phyloP scores from a whole-genome alignment of 2,329 filamentous ascomycete species.

The Colletotrichum tropicicola region DNA sequence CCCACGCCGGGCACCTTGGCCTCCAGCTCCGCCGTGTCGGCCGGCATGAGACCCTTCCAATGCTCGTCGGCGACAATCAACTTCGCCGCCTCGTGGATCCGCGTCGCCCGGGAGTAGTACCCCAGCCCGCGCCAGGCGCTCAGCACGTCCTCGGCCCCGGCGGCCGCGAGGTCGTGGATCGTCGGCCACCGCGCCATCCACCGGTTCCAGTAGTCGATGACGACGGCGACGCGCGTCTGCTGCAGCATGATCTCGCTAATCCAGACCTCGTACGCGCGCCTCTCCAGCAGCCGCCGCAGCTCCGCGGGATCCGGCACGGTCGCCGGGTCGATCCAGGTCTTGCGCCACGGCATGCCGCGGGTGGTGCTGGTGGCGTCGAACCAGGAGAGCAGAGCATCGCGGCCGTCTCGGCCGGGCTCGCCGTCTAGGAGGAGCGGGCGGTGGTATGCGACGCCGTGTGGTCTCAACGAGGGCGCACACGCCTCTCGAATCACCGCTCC shows the following conservation, averaged over 20 bases:
- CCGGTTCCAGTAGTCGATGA: conserved; percentile 69
- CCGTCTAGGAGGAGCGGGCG: conserved; percentile 57
- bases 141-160: conserved; percentile 63
- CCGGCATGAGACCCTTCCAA: conserved; percentile 59
- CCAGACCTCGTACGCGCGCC: conserved; percentile 72
- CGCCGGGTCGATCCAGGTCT: conserved; percentile 61
- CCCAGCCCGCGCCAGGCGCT: conserved; percentile 68
- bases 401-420: conserved; percentile 36
- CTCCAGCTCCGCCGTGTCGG: conserved; percentile 53
- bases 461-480: neutral
- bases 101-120: conserved; percentile 71
- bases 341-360: conserved; percentile 69
- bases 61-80: conserved; percentile 53
- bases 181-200: conserved; percentile 71
- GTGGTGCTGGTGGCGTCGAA: conserved; percentile 56
- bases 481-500: neutral
- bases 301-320: conserved; percentile 35
- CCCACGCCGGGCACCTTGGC: conserved; percentile 67
- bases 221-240: conserved; percentile 69
- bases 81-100: conserved; percentile 66
- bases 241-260: conserved; percentile 75
- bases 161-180: conserved; percentile 62
- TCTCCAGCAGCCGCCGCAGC: conserved; percentile 55
- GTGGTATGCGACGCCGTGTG: conserved; percentile 51
- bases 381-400: conserved; percentile 56